Evolutionary conservation across 495 filamentous ascomycete genomes (phyloP).

Genomic region (Jackrogersella multiformis): DNA sequence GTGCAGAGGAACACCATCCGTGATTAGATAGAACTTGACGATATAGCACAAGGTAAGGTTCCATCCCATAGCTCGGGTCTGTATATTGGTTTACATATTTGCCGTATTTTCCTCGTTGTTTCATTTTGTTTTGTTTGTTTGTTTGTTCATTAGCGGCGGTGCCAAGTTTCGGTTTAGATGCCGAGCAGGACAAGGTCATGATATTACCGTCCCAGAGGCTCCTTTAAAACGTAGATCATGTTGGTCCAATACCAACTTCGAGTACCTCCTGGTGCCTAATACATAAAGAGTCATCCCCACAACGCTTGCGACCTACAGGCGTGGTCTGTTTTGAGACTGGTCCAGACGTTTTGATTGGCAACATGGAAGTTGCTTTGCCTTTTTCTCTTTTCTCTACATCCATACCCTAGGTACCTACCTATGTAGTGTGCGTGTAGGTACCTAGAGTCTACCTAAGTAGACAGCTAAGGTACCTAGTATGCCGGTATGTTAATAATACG

Average conservation of each 20-base stretch:
- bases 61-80: background rate
- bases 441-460: too few relatives aligned
- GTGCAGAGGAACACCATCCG: constrained; percentile 3
- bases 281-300: constrained; percentile 36
- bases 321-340: constrained; percentile 35
- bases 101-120: background rate
- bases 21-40: background rate
- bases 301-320: constrained; percentile 35
- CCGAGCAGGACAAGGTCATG: constrained; percentile 24
- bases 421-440: too few relatives aligned
- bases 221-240: constrained; percentile 27
- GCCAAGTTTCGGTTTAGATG: constrained; percentile 25
- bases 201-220: constrained; percentile 40
- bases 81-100: background rate
- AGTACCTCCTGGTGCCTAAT: constrained; percentile 33
- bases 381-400: background rate
- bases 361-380: constrained; percentile 14
- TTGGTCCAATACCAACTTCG: constrained; percentile 30
- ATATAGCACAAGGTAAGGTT: background rate
- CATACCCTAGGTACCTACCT: background rate
- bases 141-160: constrained; percentile 9
- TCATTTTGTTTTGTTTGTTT: background rate
- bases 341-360: constrained; percentile 34
- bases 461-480: too few relatives aligned
- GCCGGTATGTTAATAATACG: background rate